These are phyloP conservation scores for Xenoacremonium recifei DNA, from an alignment of 2,329 filamentous ascomycete species.

Conservation along the genomic window DNA sequence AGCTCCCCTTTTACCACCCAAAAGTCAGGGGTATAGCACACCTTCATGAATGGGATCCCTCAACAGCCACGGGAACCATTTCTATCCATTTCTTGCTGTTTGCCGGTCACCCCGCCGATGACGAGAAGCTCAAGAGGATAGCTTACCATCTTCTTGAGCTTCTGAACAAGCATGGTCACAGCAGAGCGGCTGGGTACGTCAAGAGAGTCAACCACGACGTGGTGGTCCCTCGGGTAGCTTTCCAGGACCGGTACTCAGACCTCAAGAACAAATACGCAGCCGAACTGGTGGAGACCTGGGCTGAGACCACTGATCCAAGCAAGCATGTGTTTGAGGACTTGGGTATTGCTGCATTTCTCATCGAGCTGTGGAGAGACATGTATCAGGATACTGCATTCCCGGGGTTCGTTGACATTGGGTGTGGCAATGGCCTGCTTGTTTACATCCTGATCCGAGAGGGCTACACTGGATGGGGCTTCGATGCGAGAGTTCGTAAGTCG, in stretches of 20 bases:
- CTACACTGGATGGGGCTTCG: constrained; percentile 85
- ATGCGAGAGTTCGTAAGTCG: constrained; percentile 80
- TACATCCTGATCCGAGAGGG: constrained; percentile 79
- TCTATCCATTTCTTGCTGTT: constrained; percentile 63
- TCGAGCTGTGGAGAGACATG: constrained; percentile 88
- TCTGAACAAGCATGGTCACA: constrained; percentile 72
- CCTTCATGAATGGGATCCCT: constrained; percentile 62
- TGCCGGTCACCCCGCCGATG: constrained; percentile 21
- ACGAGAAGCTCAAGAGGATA: constrained; percentile 60
- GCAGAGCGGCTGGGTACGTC: constrained; percentile 63
- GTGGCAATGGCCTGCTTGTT: constrained; percentile 89
- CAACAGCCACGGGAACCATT: constrained; percentile 44
- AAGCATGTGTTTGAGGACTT: constrained; percentile 98
- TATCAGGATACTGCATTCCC: constrained; percentile 66
- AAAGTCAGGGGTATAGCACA: constrained; percentile 72
- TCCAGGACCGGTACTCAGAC: constrained; percentile 79
- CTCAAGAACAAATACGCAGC: constrained; percentile 80
- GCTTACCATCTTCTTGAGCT: constrained; percentile 66
- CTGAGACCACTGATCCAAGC: constrained; percentile 78
- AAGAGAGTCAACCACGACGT: constrained; percentile 85
- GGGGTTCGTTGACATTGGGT: constrained; percentile 94
- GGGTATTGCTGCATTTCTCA: constrained; percentile 84
- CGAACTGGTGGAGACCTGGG: constrained; percentile 71
- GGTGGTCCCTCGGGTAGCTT: constrained; percentile 70
- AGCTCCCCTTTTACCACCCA: constrained; percentile 88